phyloP scores from a whole-genome alignment of 2,329 filamentous ascomycete genomes.

The Cordyceps sp. region DNA sequence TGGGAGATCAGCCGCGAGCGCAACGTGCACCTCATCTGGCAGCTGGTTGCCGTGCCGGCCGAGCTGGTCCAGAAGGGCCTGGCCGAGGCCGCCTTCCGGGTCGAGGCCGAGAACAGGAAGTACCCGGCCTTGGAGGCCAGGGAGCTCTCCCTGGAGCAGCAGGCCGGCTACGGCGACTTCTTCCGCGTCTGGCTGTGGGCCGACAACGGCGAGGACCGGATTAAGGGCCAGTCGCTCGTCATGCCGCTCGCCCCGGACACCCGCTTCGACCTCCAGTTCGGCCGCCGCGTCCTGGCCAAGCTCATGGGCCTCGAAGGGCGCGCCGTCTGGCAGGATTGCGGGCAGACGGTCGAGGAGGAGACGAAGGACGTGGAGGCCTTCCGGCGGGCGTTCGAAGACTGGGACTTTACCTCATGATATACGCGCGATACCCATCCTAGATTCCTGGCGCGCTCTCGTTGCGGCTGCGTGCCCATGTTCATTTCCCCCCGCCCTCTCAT shows the following conservation, averaged over 20 bases:
- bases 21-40: slow-evolving; percentile 87
- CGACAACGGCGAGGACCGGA: slow-evolving; percentile 32
- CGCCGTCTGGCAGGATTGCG: slow-evolving; percentile 73
- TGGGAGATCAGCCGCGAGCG: slow-evolving; percentile 78
- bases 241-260: slow-evolving; percentile 56
- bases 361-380: slow-evolving; percentile 61
- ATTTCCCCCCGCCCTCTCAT: too few relatives aligned
- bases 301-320: slow-evolving; percentile 64
- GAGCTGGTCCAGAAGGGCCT: slow-evolving; percentile 54
- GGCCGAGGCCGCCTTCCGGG: slow-evolving; percentile 76
- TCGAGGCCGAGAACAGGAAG: slow-evolving; percentile 62
- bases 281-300: slow-evolving; percentile 74
- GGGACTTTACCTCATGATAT: slow-evolving; percentile 81
- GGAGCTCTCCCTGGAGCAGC: slow-evolving; percentile 32
- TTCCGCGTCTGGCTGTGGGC: slow-evolving; percentile 74
- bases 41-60: slow-evolving; percentile 63
- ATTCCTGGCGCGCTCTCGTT: too few relatives aligned
- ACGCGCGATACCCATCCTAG: too few relatives aligned
- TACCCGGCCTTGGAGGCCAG: slow-evolving; percentile 33
- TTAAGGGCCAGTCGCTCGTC: slow-evolving; percentile 49
- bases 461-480: too few relatives aligned
- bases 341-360: slow-evolving; percentile 64
- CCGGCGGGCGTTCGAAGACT: slow-evolving; percentile 65
- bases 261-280: slow-evolving; percentile 83
- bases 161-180: slow-evolving; percentile 42